Evolutionary conservation across 345 rosid species (phyloP), one percentile per base, ranked within the genome.

Genomic region (Zanthoxylum bungeanum): DNA sequence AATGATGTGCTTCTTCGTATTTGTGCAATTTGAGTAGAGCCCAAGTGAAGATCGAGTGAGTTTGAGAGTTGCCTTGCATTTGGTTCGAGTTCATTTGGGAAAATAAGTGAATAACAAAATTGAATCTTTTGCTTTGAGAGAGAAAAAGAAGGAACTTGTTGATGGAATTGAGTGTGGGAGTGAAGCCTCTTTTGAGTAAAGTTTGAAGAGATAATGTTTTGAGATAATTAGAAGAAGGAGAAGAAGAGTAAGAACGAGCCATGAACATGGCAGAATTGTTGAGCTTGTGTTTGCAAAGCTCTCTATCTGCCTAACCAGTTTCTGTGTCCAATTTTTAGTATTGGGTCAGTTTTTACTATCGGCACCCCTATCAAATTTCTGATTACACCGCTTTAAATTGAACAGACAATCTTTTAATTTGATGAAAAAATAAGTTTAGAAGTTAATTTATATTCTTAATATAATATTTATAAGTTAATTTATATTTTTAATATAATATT

Each of bases 1-100:
- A 85, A 62, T 36, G 63, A 82, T 81, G 86, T 5, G 88, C 93
- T 66, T 86, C 93, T 72, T 88, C 89, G 68, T 76, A 86, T 77
- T 74, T 79, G 63, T 76, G 75, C 73, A 84, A 82, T 60, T 74
- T 85, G 76, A 91, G 80, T 61, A 88, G 84, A 30, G 93, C 81
- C 79, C 77, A 73, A 9, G 83, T 56, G 66, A 85, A 71, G 82
- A 85, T 37, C 0, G 90, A 86, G 80, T 74, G 75, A 68, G 85
- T 85, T 34, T 69, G 77, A 64, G 60, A 71, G 68, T 76, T 80
- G 37, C 76, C 64, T 9, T 56, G 42, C 78, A 85, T 65, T 4
- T 77, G 65, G 73, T 81, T 80, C 2, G 71, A 70, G 16, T 67
- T 68, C 60, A 87, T 33, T 58, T 83, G 87, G 5, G 73, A 73